phyloP scores from a whole-genome alignment of 2,329 filamentous ascomycete genomes.

The Fusarium cyanostomum region DNA sequence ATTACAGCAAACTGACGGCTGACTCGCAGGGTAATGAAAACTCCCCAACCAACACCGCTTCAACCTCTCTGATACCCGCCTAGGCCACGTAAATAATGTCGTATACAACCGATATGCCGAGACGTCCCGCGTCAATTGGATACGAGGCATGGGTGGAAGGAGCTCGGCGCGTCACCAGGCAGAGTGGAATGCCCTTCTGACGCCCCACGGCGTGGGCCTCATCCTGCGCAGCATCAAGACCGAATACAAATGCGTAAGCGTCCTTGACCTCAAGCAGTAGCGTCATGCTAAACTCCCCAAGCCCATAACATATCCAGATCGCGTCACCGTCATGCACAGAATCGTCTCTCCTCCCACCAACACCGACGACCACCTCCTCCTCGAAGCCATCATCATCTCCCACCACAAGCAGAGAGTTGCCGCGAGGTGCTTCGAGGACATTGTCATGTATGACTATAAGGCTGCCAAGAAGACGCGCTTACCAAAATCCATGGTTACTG shows the following conservation, averaged over 20 bases:
- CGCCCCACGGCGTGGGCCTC: conserved; percentile 72
- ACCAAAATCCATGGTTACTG: background rate
- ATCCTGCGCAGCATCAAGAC: conserved; percentile 83
- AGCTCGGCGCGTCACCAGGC: no score
- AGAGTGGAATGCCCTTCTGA: conserved; percentile 78
- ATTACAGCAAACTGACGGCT: background rate
- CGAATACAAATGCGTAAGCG: conserved; percentile 86
- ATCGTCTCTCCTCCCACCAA: conserved; percentile 63
- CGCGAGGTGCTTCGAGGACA: conserved; percentile 73
- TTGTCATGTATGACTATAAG: conserved; percentile 47
- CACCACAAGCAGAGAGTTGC: conserved; percentile 77
- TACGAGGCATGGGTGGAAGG: conserved; percentile 64
- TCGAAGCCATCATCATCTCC: conserved; percentile 75
- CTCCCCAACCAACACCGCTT: background rate
- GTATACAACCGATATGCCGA: conserved; percentile 87
- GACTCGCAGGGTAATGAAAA: conserved; percentile 16
- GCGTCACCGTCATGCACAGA: conserved; percentile 79
- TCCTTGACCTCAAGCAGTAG: background rate
- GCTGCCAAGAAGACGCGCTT: conserved; percentile 50
- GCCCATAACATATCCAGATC: conserved; percentile 87
- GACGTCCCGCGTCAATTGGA: conserved; percentile 81
- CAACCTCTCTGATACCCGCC: background rate
- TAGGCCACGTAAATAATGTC: conserved; percentile 83
- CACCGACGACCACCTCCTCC: conserved; percentile 60
- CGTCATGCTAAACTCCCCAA: conserved; percentile 44